Base-by-base conservation (phyloP, 106 monocot species). In the Gastrodia elata region DNA sequence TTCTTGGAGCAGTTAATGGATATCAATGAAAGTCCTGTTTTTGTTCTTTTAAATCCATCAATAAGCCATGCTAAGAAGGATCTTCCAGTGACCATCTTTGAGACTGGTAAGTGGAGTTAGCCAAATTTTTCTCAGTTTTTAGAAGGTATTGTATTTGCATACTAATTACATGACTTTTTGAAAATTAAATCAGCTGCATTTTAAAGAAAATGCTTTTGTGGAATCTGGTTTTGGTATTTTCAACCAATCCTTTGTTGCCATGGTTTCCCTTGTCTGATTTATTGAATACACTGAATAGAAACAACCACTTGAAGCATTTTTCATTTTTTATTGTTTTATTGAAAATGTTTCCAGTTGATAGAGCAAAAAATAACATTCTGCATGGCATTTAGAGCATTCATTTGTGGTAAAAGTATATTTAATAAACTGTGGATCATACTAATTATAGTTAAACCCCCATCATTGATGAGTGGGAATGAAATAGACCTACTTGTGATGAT, bases 11-110 rank as follows among this genome's bases (percentile, higher is more conserved):
- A 98, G 97, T 74, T 98, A 79, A 98, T 98, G 93, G 90, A 98
- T 83, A 90, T 98, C 36, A 98, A 98, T 77, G 97, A 98, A 71
- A 98, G 88, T 64, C 93, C 97, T 58, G 82, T 98, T 40, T 98
- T 88, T 79, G 69, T 98, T 73, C 72, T 98, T 71, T 68, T 98
- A 61, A 98, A 98, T 77, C 97, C 97, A 68, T 72, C 77, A 38
- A 86, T 91, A 73, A 88, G 79, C 76, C 90, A 84, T 91, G 82
- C 97, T 39, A 88, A 87, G 49, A 98, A 98, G 80, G 97, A 98
- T 83, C 86, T 98, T 59, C 97, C 97, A 61, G 77, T 93, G 20
- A 86, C 88, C 24, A 90, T 98, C 38, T 98, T 80, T 84, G 97
- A 98, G 81, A 93, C 90, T 79, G 97, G 97, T 98, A 93, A 43